Evolutionary conservation across 2,329 filamentous ascomycete species (phyloP).

Genomic region (Trichoderma brevicompactum): DNA sequence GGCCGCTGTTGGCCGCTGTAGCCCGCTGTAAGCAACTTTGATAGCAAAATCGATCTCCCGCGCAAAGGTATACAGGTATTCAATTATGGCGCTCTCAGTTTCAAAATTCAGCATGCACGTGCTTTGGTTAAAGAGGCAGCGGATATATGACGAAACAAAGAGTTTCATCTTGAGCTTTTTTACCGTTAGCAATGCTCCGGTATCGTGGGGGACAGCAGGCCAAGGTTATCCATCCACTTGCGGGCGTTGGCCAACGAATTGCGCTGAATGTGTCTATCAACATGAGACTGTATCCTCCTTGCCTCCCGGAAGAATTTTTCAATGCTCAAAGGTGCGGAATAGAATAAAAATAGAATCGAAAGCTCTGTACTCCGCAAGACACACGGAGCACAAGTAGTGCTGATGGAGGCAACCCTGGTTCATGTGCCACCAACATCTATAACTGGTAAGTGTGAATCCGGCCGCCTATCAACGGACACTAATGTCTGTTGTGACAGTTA

Average conservation of each 20-base stretch:
- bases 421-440: too few species aligned
- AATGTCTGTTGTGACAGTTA: too few species aligned
- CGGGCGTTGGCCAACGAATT: background rate
- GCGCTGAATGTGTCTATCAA: background rate
- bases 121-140: background rate
- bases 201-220: background rate
- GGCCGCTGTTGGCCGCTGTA: too few species aligned
- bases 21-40: too few species aligned
- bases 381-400: background rate
- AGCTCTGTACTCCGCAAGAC: too few species aligned
- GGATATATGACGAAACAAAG: background rate
- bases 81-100: background rate
- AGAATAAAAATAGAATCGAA: background rate
- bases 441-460: too few species aligned
- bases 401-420: background rate
- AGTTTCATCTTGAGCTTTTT: conserved; percentile 19
- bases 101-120: background rate
- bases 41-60: too few species aligned
- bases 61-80: background rate
- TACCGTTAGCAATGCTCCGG: background rate
- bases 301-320: too few species aligned
- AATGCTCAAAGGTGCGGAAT: background rate
- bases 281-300: background rate
- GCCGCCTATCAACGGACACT: too few species aligned
- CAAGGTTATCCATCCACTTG: background rate